Percentiles rank a stretch among this genome's conserved stretches.
Evolutionary conservation across 139 green algal genomes (phyloP).

Genomic region (Asterochloris erici): DNA sequence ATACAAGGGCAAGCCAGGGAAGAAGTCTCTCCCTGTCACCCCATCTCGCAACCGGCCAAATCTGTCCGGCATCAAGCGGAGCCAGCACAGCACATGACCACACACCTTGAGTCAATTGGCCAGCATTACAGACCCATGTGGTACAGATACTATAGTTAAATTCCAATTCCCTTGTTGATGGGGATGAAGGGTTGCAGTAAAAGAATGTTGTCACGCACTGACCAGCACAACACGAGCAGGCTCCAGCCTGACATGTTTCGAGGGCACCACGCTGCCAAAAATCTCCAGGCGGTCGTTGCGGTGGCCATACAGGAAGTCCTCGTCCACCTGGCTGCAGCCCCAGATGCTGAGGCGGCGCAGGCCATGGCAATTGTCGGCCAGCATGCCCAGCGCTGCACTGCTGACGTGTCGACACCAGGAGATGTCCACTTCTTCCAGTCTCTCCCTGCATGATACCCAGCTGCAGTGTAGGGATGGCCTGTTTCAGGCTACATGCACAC

Average conservation of each 20-base stretch:
- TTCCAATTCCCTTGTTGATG: neutral
- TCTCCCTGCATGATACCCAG: constrained; percentile 12
- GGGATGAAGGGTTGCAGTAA: too few species aligned
- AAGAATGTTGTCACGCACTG: neutral
- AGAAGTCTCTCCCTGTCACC: too few species aligned
- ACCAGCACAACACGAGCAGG: too few species aligned
- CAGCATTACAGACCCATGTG: too few species aligned
- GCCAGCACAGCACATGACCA: too few species aligned
- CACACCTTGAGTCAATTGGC: too few species aligned
- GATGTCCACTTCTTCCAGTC: constrained; percentile 44
- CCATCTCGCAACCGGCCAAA: too few species aligned
- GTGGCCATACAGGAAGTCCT: constrained; percentile 45
- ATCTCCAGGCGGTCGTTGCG: constrained; percentile 32
- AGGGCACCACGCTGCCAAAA: constrained; percentile 4
- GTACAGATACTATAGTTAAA: neutral
- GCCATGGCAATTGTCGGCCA: constrained; percentile 42
- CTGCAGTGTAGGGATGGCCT: too few species aligned
- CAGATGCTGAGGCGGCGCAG: constrained; percentile 34
- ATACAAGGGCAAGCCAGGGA: too few species aligned
- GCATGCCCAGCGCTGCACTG: constrained; percentile 32
- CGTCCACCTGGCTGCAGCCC: constrained; percentile 41
- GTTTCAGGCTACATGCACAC: too few species aligned
- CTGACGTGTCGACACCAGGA: constrained; percentile 44
- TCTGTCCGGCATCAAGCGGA: too few species aligned
- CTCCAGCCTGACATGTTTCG: neutral